Evolutionary conservation across 805 yeast species (phyloP).

Genomic region (Hanseniaspora thailandica): DNA sequence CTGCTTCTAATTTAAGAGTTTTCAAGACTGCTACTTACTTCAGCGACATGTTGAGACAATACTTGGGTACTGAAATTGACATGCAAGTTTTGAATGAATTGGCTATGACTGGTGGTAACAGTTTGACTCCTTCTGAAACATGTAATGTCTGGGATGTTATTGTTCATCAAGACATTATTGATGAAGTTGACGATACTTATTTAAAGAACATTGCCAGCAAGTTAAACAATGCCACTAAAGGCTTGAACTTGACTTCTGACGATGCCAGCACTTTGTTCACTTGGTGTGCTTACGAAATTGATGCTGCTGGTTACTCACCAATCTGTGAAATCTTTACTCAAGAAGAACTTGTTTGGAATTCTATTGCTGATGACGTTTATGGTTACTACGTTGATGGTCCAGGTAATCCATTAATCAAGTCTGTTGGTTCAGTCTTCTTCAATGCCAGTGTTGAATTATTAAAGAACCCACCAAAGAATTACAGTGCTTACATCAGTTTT

Average conservation of each 20-base stretch:
- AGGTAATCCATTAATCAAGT: conserved; percentile 46
- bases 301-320: conserved; percentile 55
- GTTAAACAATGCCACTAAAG: conserved; percentile 44
- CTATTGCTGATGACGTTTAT: conserved; percentile 47
- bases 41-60: conserved; percentile 41
- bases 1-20: conserved; percentile 39
- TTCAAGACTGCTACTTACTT: conserved; percentile 38
- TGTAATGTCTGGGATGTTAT: conserved; percentile 32
- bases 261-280: conserved; percentile 46
- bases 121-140: conserved; percentile 38
- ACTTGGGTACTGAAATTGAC: conserved; percentile 28
- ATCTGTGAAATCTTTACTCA: conserved; percentile 59
- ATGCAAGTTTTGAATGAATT: conserved; percentile 34
- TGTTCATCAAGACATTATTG: conserved; percentile 17
- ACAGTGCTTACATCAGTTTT: conserved; percentile 53
- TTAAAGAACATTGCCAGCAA: conserved; percentile 46
- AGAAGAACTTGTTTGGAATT: conserved; percentile 52
- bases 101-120: conserved; percentile 37
- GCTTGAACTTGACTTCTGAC: conserved; percentile 37
- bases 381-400: conserved; percentile 54
- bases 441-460: conserved; percentile 41
- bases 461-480: conserved; percentile 36
- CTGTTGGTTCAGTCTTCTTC: conserved; percentile 51
- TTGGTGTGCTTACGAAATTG: conserved; percentile 66
- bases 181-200: conserved; percentile 28